These are phyloP conservation scores for Botrytis cinerea DNA, from an alignment of 2,329 filamentous ascomycete genomes.

Conservation along the genomic window DNA sequence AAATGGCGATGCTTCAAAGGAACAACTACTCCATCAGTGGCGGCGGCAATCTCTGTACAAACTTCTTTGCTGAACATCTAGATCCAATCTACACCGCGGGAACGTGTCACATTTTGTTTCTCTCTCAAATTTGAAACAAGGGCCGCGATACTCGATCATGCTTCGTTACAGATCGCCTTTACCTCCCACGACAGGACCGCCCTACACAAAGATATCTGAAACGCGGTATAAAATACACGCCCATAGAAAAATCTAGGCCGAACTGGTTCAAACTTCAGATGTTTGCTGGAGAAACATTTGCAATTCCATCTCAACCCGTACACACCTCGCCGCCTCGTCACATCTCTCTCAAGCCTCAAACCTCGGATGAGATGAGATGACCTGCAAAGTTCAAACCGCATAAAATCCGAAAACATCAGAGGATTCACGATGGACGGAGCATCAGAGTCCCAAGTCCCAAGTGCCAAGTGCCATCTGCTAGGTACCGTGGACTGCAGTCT, in stretches of 20 bases:
- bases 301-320: background rate
- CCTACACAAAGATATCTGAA: background rate
- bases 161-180: conserved; percentile 13
- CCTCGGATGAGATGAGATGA: background rate
- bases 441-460: background rate
- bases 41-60: background rate
- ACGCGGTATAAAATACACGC: background rate
- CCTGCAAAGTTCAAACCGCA: background rate
- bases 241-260: background rate
- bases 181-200: background rate
- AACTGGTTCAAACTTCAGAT: conserved; percentile 5
- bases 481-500: background rate
- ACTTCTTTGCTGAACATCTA: conserved; percentile 8
- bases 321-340: background rate
- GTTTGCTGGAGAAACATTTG: background rate
- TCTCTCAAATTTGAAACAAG: conserved; percentile 8
- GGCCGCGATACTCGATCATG: conserved; percentile 4
- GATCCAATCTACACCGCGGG: background rate
- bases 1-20: background rate
- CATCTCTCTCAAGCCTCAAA: background rate
- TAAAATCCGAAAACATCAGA: background rate
- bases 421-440: background rate
- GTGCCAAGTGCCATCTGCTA: background rate
- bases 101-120: background rate
- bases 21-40: background rate